Evolutionary conservation across 208 protist genomes (phyloP).

Genomic region (Trypanosoma melophagium): DNA sequence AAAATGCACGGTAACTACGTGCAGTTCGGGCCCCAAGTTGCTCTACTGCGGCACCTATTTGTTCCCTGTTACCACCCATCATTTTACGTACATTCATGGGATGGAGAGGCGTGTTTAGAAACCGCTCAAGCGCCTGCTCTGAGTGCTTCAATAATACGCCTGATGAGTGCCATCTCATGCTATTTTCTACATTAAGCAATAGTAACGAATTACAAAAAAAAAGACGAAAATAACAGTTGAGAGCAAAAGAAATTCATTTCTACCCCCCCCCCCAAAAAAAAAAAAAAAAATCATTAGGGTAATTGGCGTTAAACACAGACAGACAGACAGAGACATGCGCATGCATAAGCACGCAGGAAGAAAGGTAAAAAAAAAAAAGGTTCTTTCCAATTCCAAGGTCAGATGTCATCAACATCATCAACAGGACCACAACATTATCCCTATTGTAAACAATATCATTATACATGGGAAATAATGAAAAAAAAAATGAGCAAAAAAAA

Average conservation of each 20-base stretch:
- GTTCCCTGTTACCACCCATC: slow-evolving; percentile 21
- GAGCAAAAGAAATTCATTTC: slow-evolving; percentile 1
- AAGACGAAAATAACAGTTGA: slow-evolving; percentile 4
- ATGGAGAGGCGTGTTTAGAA: slow-evolving; percentile 39
- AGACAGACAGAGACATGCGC: neutral
- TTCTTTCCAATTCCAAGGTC: too few relatives aligned
- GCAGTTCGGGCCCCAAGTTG: slow-evolving; percentile 78
- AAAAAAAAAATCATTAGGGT: too few relatives aligned
- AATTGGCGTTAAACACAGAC: too few relatives aligned
- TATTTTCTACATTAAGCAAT: slow-evolving; percentile 12
- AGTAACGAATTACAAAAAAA: slow-evolving; percentile 15
- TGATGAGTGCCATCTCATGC: slow-evolving; percentile 30
- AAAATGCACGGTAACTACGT: slow-evolving; percentile 60
- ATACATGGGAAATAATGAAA: neutral
- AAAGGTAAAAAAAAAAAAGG: neutral
- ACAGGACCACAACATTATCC: neutral
- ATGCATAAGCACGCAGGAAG: neutral
- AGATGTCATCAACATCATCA: too few relatives aligned
- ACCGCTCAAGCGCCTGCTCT: slow-evolving; percentile 29
- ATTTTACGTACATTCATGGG: slow-evolving; percentile 56
- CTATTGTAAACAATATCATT: neutral
- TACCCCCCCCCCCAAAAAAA: too few relatives aligned
- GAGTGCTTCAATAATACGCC: neutral
- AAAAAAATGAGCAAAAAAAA: neutral
- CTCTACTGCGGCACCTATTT: slow-evolving; percentile 31